A percentile compares a stretch with the other conserved stretches of the same genome.
These are phyloP conservation scores for Bidens hawaiensis DNA, from an alignment of 140 eudicot genomes.

Conservation along the genomic window DNA sequence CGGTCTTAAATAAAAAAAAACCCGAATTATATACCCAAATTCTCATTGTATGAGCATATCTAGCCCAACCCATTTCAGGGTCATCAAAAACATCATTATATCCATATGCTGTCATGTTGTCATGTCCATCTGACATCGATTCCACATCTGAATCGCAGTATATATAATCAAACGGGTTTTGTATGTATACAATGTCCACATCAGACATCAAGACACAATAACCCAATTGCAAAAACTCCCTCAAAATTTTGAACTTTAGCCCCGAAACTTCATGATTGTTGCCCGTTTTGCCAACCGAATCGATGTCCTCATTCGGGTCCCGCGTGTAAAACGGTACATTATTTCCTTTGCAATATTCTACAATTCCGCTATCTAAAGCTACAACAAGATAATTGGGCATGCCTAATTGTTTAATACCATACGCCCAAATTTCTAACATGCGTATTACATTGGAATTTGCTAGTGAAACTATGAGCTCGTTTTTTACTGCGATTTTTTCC, in stretches of 20 bases:
- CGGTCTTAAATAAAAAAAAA: constrained; percentile 77
- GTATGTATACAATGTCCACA: constrained; percentile 69
- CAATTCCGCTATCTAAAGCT: constrained; percentile 67
- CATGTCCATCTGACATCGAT: constrained; percentile 91
- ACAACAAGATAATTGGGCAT: constrained; percentile 69
- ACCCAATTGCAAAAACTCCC: constrained; percentile 86
- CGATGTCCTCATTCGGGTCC: constrained; percentile 60
- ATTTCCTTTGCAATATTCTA: constrained; percentile 67
- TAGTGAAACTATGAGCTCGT: constrained; percentile 70
- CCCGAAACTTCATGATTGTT: constrained; percentile 82
- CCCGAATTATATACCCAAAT: constrained; percentile 94
- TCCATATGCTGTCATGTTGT: constrained; percentile 81
- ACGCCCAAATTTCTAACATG: constrained; percentile 66
- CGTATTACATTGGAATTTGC: constrained; percentile 77
- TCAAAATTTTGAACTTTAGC: constrained; percentile 64
- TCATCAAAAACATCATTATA: constrained; percentile 81
- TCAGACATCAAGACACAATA: constrained; percentile 79
- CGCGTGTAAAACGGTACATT: constrained; percentile 60
- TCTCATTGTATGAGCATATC: constrained; percentile 85
- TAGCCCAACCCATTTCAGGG: constrained; percentile 90
- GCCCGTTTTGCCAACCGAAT: constrained; percentile 50
- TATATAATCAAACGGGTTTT: constrained; percentile 68
- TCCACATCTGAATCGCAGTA: constrained; percentile 85
- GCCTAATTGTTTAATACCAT: constrained; percentile 63
- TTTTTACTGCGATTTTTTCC: constrained; percentile 49